Evolutionary conservation across 371 early-diverging fungal genomes (phyloP), one percentile per base, ranked within the genome.

Genomic region (Fennellomyces sp.): DNA sequence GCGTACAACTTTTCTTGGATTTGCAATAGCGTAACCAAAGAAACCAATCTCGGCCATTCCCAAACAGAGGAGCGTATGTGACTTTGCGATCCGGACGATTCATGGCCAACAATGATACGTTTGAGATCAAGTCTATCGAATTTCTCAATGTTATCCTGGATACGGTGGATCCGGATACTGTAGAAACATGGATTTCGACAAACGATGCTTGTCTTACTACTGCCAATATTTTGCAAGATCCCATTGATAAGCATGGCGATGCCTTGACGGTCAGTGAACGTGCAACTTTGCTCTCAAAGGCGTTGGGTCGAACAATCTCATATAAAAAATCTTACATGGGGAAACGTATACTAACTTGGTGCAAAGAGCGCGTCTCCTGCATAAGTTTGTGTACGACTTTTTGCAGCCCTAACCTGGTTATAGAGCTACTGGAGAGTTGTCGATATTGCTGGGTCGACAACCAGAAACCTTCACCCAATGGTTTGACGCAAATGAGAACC

Each of bases 41-140:
- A 58, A 66, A 42, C 55, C 50, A 6, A 49, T 66, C 21, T 15
- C 33, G 30, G 52, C 57, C 27, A 58, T n/a, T 56, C 13, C 59
- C 62, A 26, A 58, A 62, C 56, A 45, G 65, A 8, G 61, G 50
- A 19, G 21, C 49, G 8, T 62, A 61, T 39, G 72, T 77, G 1
- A 39, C 72, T 2, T 62, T 77, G 6, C 69, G 77, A 19, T 74
- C 77, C 2, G 56, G 54, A 45, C 52, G 60, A 1, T 77, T 77
- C 64, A 68, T 72, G 65, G 50, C 70, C 25, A 76, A 76, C 45
- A 42, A 33, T 8, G 4, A 55, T 8, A 13, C 13, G 28, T 23
- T 52, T 26, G 48, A 55, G 26, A 28, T 26, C 4, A 13, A 5
- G 3, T 31, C 7, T 12, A 66, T 66, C 39, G 23, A 49, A 31